Evolutionary conservation across 768 basidiomycete species (phyloP).

Genomic region (Serendipita sp.): DNA sequence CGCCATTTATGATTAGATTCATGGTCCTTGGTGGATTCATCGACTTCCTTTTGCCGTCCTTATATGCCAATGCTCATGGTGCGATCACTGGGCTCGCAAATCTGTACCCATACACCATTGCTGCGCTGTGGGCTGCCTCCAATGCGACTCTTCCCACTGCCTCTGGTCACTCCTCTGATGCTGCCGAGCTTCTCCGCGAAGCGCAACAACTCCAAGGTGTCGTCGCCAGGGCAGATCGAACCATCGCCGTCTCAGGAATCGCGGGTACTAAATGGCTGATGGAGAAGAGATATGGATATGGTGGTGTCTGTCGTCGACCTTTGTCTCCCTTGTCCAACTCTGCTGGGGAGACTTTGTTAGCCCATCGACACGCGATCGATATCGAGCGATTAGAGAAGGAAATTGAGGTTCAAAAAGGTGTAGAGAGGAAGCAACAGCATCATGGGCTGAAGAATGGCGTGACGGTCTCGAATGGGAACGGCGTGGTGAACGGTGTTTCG

Average conservation of each 20-base stretch:
- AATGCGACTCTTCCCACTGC: conserved; percentile 32
- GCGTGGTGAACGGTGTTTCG: neutral
- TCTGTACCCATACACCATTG: conserved; percentile 41
- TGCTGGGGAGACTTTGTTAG: conserved; percentile 48
- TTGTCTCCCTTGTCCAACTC: conserved; percentile 46
- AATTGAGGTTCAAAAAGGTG: conserved; percentile 12
- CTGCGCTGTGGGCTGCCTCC: conserved; percentile 46
- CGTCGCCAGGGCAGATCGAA: conserved; percentile 64
- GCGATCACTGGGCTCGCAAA: conserved; percentile 86
- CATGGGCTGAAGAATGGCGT: neutral
- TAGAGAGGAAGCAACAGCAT: too few relatives aligned
- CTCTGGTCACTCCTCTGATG: conserved; percentile 21
- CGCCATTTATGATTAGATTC: conserved; percentile 27
- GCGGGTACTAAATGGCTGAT: conserved; percentile 73
- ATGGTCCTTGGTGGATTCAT: conserved; percentile 73
- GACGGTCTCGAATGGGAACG: neutral
- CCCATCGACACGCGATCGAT: conserved; percentile 55
- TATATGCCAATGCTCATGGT: conserved; percentile 62
- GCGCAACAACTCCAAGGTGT: conserved; percentile 67
- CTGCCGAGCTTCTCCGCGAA: conserved; percentile 37
- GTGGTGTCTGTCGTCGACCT: conserved; percentile 64
- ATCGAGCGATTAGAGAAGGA: conserved; percentile 43
- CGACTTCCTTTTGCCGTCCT: conserved; percentile 66
- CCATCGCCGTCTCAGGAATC: conserved; percentile 61
- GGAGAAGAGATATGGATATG: conserved; percentile 63